These are phyloP conservation scores for Pseudocercospora fuligena DNA, from an alignment of 2,329 filamentous ascomycete genomes.

Conservation along the genomic window DNA sequence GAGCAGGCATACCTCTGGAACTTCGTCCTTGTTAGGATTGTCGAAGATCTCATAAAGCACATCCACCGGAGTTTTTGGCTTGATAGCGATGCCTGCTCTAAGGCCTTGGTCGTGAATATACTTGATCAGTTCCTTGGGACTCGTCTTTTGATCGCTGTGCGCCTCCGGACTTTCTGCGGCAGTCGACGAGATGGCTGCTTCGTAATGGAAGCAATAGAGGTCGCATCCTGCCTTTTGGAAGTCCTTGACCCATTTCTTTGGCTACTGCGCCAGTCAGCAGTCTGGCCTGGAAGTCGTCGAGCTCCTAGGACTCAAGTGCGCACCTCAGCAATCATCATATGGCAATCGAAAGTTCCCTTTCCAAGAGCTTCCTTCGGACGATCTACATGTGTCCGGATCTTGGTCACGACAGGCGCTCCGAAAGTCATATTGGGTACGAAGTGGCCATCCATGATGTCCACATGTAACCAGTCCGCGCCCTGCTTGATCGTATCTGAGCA, in stretches of 20 bases:
- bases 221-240: constrained; percentile 94
- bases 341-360: constrained; percentile 95
- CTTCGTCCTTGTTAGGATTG: constrained; percentile 70
- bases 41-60: constrained; percentile 92
- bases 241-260: constrained; percentile 96
- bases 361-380: constrained; percentile 71
- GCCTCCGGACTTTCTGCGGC: constrained; percentile 79
- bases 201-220: constrained; percentile 99
- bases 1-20: constrained; percentile 79
- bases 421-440: constrained; percentile 99
- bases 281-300: constrained; percentile 6
- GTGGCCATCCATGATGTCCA: constrained; percentile 98
- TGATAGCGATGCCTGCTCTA: constrained; percentile 92
- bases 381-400: constrained; percentile 85
- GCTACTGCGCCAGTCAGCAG: constrained; percentile 58
- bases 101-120: constrained; percentile 90
- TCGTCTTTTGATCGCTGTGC: constrained; percentile 72
- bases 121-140: constrained; percentile 79
- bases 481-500: constrained; percentile 84
- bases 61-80: constrained; percentile 87
- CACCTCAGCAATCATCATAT: constrained; percentile 99
- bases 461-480: constrained; percentile 90
- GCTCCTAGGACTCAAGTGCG: constrained; percentile 25
- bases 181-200: constrained; percentile 83
- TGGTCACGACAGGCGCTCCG: constrained; percentile 90